Conservation (phyloP, 179 eudicot genomes). For the Silene coronaria region DNA sequence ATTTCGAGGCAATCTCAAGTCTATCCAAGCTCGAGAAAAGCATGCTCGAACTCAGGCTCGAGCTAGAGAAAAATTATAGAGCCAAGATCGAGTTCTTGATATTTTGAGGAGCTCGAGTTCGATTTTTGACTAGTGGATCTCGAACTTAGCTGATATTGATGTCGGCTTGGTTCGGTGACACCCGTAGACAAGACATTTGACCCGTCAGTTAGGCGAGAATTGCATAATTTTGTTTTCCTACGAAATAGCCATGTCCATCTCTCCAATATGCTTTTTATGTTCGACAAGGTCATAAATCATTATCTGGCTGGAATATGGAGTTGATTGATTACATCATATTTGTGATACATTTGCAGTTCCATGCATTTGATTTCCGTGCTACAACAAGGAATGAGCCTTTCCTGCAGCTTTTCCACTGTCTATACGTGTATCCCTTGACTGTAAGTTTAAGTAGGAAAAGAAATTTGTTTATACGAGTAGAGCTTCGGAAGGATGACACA, state of each 20-base stretch:
- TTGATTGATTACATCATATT: slow-evolving; percentile 3
- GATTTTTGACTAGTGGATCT: too few species aligned
- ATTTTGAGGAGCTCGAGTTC: too few species aligned
- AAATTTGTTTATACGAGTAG: slow-evolving; percentile 87
- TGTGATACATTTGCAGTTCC: slow-evolving; percentile 54
- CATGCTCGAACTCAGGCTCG: too few species aligned
- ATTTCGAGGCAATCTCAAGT: too few species aligned
- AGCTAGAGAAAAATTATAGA: too few species aligned
- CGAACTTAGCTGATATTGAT: too few species aligned
- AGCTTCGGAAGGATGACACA: slow-evolving; percentile 94
- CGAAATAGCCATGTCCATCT: neutral
- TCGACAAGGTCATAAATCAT: neutral
- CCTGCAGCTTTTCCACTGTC: slow-evolving; percentile 95
- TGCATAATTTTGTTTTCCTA: too few species aligned
- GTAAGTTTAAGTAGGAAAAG: slow-evolving; percentile 89
- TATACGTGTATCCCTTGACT: slow-evolving; percentile 92
- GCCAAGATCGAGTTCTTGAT: too few species aligned
- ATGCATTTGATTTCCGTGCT: slow-evolving; percentile 95
- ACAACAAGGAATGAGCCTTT: slow-evolving; percentile 95
- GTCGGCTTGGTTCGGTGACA: too few species aligned
- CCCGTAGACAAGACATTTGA: too few species aligned
- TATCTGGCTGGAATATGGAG: slow-evolving; percentile 9
- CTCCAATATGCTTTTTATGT: neutral
- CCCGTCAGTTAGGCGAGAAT: too few species aligned
- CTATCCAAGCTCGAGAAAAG: too few species aligned